Evolutionary conservation across 1,284 basidiomycete genomes (phyloP).

Genomic region (Apiotrichum sp.): DNA sequence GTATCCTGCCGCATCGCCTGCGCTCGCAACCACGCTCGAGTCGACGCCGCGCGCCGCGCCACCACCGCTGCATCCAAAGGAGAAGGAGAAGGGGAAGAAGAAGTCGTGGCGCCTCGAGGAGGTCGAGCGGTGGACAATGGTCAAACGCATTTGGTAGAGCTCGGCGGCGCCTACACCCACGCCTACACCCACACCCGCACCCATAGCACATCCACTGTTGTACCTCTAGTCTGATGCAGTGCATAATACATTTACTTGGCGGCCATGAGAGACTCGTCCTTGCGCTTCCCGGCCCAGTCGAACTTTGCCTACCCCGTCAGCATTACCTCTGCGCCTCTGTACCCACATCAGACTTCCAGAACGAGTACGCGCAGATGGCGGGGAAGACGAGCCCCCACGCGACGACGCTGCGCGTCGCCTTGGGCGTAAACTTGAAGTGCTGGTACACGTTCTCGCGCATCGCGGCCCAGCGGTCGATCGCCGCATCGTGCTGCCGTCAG

Average conservation of each 20-base stretch:
- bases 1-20: conserved; percentile 33
- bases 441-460: conserved; percentile 77
- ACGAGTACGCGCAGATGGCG: conserved; percentile 25
- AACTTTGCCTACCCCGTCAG: conserved; percentile 25
- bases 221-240: conserved; percentile 13
- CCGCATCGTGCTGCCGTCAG: conserved; percentile 59
- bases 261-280: conserved; percentile 22
- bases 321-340: no score
- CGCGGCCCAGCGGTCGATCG: conserved; percentile 68
- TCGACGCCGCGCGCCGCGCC: background rate
- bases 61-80: conserved; percentile 54
- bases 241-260: conserved; percentile 14
- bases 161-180: no score
- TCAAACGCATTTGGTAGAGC: conserved; percentile 76
- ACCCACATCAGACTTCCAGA: conserved; percentile 36
- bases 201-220: conserved; percentile 3
- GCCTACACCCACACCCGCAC: no score
- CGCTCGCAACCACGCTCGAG: conserved; percentile 1
- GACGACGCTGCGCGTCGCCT: conserved; percentile 48
- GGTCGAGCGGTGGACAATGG: conserved; percentile 86
- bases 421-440: conserved; percentile 68
- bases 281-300: conserved; percentile 42
- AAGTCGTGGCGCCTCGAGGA: conserved; percentile 69
- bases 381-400: conserved; percentile 38
- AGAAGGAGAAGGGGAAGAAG: conserved; percentile 37